These are phyloP conservation scores for Psilocybe mexicana DNA, from an alignment of 1,284 basidiomycete species.

Conservation along the genomic window DNA sequence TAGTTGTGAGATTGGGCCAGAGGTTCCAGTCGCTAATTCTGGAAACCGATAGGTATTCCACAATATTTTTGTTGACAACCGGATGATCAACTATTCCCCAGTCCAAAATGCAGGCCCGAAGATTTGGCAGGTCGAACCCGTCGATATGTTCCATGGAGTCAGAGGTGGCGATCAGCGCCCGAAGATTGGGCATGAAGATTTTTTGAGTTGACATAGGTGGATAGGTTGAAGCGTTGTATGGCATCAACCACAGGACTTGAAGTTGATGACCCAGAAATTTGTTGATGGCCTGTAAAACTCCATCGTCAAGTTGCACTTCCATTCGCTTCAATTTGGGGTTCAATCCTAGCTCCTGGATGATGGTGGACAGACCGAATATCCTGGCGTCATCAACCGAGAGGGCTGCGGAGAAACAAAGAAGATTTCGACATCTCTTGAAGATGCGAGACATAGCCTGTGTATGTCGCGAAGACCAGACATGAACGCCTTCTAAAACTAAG, in stretches of 20 bases:
- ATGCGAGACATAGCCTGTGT: slow-evolving; percentile 27
- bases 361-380: slow-evolving; percentile 7
- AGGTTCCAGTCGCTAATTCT: slow-evolving; percentile 2
- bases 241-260: slow-evolving; percentile 23
- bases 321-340: slow-evolving; percentile 22
- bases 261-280: slow-evolving; percentile 15
- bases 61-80: slow-evolving; percentile 1
- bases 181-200: slow-evolving; percentile 21
- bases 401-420: slow-evolving; percentile 33
- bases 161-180: slow-evolving; percentile 19
- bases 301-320: slow-evolving; percentile 17
- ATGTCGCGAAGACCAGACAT: slow-evolving; percentile 29
- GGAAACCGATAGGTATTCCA: slow-evolving; percentile 18
- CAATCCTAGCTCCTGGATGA: slow-evolving; percentile 13
- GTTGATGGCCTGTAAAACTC: slow-evolving; percentile 12
- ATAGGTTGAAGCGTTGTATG: slow-evolving; percentile 1
- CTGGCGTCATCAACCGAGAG: slow-evolving; percentile 25
- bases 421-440: slow-evolving; percentile 28
- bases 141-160: neutral
- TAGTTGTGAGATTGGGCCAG: slow-evolving; percentile 18
- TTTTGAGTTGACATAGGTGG: neutral
- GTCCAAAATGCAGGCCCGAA: slow-evolving; percentile 17
- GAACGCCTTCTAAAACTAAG: slow-evolving; percentile 31
- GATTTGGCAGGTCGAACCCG: slow-evolving; percentile 7
- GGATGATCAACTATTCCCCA: neutral